Percentiles rank a stretch among this genome's conserved stretches.
phyloP scores from a whole-genome alignment of 108 stramenopile species.

The Epithemia pelagica region DNA sequence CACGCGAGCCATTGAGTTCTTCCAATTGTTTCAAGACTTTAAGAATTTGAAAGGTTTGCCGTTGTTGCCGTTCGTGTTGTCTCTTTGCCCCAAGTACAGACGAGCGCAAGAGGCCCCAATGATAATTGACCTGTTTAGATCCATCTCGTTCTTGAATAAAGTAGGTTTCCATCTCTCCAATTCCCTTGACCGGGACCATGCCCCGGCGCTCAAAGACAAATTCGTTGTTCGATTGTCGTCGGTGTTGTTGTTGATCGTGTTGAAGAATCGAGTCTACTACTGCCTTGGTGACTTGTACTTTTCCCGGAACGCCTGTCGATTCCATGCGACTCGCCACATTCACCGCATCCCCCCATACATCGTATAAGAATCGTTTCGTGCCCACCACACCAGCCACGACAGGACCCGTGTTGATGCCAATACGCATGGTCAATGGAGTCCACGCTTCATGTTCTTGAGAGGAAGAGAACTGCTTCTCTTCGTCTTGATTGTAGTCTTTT shows the following conservation, averaged over 20 bases:
- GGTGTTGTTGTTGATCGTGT: no score
- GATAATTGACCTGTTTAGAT: no score
- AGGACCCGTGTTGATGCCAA: constrained; percentile 28
- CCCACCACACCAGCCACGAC: constrained; percentile 56
- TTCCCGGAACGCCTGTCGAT: constrained; percentile 33
- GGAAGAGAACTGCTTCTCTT: constrained; percentile 8
- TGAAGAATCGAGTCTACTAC: constrained; percentile 20
- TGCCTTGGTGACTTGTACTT: constrained; percentile 39
- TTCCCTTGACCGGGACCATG: constrained; percentile 19
- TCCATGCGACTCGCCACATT: constrained; percentile 57
- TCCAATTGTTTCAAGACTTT: no score
- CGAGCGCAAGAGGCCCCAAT: no score
- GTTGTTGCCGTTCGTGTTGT: no score
- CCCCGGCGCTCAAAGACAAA: constrained; percentile 24
- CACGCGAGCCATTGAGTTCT: no score
- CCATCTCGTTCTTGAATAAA: neutral
- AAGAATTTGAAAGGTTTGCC: no score
- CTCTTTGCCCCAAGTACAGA: no score
- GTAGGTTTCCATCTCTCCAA: constrained; percentile 5
- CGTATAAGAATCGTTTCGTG: constrained; percentile 37
- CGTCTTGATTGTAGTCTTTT: constrained; percentile 19
- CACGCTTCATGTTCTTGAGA: no score
- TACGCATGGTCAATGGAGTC: constrained; percentile 4
- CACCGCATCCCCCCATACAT: constrained; percentile 52
- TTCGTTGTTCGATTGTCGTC: neutral